Evolutionary conservation across 129 eudicot species (phyloP).

Genomic region (Solidago caesia): DNA sequence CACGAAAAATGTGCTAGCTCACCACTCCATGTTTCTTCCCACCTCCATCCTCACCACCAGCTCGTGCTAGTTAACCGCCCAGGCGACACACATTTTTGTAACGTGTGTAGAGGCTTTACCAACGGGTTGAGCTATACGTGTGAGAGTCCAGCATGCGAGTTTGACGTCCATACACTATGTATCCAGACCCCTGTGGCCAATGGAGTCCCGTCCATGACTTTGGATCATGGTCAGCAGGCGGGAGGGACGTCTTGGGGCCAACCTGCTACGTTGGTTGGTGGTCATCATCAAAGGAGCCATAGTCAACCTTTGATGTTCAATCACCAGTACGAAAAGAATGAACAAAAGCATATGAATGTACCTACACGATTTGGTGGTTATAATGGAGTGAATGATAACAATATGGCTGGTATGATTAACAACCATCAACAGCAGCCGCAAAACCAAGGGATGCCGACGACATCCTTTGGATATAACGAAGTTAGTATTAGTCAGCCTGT

Average conservation of each 20-base stretch:
- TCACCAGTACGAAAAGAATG: background rate
- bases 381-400: no score
- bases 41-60: conserved; percentile 31
- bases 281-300: background rate
- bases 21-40: conserved; percentile 17
- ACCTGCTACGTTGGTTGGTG: conserved; percentile 5
- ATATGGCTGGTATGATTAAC: no score
- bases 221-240: conserved; percentile 7
- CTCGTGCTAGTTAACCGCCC: conserved; percentile 33
- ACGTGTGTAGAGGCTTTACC: conserved; percentile 32
- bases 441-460: no score
- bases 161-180: conserved; percentile 27
- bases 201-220: conserved; percentile 14
- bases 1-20: conserved; percentile 33
- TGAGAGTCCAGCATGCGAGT: conserved; percentile 14
- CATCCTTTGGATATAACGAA: no score
- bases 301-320: conserved; percentile 8
- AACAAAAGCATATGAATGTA: background rate
- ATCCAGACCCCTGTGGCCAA: conserved; percentile 14
- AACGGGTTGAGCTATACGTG: conserved; percentile 31
- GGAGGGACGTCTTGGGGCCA: conserved; percentile 6
- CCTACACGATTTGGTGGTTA: no score
- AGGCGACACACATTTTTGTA: conserved; percentile 17
- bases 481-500: no score
- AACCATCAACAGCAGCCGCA: no score